A percentile compares a stretch with the other conserved stretches of the same genome.
Conservation (phyloP, 208 protist genomes). For the Trypanosoma vivax region DNA sequence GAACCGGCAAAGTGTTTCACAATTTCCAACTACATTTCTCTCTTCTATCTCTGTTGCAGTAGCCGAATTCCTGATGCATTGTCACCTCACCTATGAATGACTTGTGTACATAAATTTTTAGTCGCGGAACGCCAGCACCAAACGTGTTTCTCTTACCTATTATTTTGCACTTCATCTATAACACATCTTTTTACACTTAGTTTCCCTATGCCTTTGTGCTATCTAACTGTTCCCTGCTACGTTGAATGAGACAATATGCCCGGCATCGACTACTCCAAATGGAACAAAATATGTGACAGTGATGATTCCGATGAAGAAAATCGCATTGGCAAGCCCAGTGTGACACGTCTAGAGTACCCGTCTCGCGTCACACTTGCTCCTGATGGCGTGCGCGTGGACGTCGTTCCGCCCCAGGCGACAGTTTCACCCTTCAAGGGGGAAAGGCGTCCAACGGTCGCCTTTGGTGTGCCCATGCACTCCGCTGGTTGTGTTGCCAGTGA, state of each 20-base stretch:
- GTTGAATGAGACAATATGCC: slow-evolving; percentile 16
- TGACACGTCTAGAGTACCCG: slow-evolving; percentile 57
- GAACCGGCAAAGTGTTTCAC: no score
- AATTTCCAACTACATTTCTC: no score
- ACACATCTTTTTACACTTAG: not conserved
- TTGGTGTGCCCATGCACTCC: not conserved
- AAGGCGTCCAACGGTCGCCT: not conserved
- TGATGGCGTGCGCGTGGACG: slow-evolving; percentile 39
- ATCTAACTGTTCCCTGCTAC: not conserved
- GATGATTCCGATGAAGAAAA: slow-evolving; percentile 10
- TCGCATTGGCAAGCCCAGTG: slow-evolving; percentile 12
- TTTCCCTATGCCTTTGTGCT: not conserved
- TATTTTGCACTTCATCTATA: no score
- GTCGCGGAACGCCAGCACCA: no score
- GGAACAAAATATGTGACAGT: slow-evolving; percentile 55
- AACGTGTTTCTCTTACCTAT: no score
- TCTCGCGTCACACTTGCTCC: slow-evolving; percentile 58
- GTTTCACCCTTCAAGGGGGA: slow-evolving; percentile 37
- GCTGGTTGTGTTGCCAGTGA: not conserved
- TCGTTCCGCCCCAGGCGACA: slow-evolving; percentile 22
- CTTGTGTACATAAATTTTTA: no score
- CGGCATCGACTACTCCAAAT: slow-evolving; percentile 83
- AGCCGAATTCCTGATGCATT: no score
- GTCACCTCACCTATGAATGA: no score
- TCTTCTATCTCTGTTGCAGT: no score